phyloP scores from a whole-genome alignment of 805 yeast species.

The Maudiozyma saulgeensis region DNA sequence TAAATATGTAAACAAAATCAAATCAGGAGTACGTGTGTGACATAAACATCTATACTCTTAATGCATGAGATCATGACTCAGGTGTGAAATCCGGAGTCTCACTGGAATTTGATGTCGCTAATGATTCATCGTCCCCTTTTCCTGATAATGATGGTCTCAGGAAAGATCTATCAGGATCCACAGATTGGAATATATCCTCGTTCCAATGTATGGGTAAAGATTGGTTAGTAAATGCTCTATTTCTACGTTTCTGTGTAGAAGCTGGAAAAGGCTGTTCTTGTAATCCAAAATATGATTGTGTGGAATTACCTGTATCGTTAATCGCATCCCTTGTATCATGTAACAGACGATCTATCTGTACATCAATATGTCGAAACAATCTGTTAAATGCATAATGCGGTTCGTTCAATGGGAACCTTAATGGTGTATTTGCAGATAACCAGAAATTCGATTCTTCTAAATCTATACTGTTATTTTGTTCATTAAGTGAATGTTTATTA shows the following conservation, averaged over 20 bases:
- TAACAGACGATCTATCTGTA: conserved; percentile 5
- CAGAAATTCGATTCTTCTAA: conserved; percentile 36
- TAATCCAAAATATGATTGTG: background rate
- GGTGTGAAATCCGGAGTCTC: background rate
- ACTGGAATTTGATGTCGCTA: background rate
- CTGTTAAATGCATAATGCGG: conserved; percentile 48
- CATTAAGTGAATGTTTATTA: background rate
- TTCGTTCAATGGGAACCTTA: conserved; percentile 60
- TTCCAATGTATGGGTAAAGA: background rate
- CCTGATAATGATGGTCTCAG: background rate
- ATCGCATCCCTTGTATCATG: conserved; percentile 1
- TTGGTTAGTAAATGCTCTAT: background rate
- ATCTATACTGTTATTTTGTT: background rate
- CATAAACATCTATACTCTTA: background rate
- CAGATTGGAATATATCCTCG: background rate
- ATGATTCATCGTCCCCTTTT: background rate
- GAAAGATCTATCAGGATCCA: background rate
- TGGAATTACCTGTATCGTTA: background rate
- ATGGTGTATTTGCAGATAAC: conserved; percentile 59
- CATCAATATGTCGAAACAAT: conserved; percentile 22
- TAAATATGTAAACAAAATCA: background rate
- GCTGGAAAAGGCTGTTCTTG: background rate
- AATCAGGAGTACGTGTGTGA: background rate
- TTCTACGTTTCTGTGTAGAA: background rate
- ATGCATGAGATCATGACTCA: background rate